phyloP scores from a whole-genome alignment of 2,329 filamentous ascomycete genomes.

The Cytospora piceicola region DNA sequence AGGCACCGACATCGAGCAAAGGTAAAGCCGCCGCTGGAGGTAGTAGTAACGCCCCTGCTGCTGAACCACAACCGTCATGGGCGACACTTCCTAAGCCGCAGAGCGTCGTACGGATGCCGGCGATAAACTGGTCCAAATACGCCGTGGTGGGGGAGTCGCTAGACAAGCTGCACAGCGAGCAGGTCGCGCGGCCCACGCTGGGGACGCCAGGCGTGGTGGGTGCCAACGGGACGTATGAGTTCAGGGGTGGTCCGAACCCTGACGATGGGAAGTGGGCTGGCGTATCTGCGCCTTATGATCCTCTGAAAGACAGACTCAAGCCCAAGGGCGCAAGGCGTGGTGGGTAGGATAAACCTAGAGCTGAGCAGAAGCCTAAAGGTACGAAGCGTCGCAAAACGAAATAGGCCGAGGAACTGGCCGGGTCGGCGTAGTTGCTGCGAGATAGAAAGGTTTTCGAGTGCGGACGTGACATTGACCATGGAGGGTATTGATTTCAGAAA shows the following conservation, averaged over 20 bases:
- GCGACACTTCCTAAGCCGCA: conserved; percentile 74
- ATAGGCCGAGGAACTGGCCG: neutral
- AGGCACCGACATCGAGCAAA: conserved; percentile 24
- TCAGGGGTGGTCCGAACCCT: conserved; percentile 45
- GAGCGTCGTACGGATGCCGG: conserved; percentile 81
- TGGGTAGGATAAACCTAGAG: neutral
- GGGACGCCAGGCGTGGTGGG: conserved; percentile 53
- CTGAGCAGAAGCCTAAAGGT: neutral
- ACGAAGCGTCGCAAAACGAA: neutral
- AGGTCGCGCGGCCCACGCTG: conserved; percentile 66
- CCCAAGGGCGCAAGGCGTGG: conserved; percentile 34
- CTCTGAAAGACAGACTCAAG: conserved; percentile 53
- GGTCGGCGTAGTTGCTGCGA: neutral
- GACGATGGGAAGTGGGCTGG: conserved; percentile 51
- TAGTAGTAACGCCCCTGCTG: conserved; percentile 33
- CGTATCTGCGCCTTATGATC: conserved; percentile 61
- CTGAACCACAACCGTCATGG: conserved; percentile 50
- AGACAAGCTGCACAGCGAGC: conserved; percentile 83
- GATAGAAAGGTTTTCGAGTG: neutral
- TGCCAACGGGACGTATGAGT: conserved; percentile 52
- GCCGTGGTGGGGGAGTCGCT: conserved; percentile 84
- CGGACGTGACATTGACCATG: neutral
- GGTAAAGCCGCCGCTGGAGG: conserved; percentile 30
- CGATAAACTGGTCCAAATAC: conserved; percentile 95
- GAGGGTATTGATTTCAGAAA: neutral